Conservation (phyloP, 2,329 filamentous ascomycete species). For the Botrytis tulipae region DNA sequence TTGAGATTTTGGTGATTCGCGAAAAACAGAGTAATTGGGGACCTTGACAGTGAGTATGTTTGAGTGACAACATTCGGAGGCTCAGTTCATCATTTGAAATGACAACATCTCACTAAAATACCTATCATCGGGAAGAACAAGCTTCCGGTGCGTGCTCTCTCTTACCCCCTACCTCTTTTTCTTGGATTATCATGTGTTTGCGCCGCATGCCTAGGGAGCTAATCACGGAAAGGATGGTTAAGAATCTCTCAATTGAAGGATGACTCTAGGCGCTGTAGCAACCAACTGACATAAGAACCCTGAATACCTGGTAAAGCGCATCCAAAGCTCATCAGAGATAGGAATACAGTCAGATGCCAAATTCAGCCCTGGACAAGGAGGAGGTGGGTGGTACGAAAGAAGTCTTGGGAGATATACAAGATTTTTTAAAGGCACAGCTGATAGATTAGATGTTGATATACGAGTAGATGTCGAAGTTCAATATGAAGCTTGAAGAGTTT, state of each 20-base stretch:
- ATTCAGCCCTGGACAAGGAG: not conserved
- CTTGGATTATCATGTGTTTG: not conserved
- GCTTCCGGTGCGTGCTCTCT: not conserved
- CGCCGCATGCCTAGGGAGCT: not conserved
- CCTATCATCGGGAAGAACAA: not conserved
- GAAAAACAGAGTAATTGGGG: not conserved
- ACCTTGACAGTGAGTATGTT: not conserved
- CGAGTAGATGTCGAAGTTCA: not conserved
- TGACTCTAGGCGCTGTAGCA: not conserved
- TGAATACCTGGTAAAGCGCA: not conserved
- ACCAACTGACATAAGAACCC: not conserved
- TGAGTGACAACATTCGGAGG: not conserved
- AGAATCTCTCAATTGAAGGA: not conserved
- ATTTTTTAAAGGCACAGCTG: not conserved
- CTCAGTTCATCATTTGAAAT: not conserved
- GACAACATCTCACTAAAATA: not conserved
- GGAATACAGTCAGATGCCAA: conserved; percentile 10
- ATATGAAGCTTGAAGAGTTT: not conserved
- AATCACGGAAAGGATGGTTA: conserved; percentile 19
- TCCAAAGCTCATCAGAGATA: not conserved
- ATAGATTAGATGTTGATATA: not conserved
- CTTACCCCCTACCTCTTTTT: not conserved
- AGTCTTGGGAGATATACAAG: not conserved
- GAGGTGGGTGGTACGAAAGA: not conserved
- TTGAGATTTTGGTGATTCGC: not conserved